phyloP scores from a whole-genome alignment of 306 rosid species.

The Oxytropis ochrocephala region DNA sequence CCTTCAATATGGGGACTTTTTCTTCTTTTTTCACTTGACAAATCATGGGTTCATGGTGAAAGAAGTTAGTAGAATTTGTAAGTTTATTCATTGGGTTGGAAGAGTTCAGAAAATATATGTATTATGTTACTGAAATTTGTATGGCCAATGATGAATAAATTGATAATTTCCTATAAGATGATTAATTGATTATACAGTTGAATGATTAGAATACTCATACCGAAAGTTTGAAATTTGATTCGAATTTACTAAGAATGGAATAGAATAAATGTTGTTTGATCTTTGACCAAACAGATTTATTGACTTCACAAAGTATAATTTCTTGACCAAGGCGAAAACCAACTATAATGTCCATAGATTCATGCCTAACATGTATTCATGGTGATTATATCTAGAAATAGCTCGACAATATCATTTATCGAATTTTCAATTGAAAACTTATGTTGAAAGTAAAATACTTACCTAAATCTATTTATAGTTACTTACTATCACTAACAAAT shows the following conservation, averaged over 20 bases:
- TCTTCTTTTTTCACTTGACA: slow-evolving; percentile 19
- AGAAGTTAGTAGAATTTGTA: slow-evolving; percentile 16
- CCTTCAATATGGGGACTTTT: not conserved
- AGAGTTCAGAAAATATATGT: slow-evolving; percentile 17
- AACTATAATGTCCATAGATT: too few species aligned
- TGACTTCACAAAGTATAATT: too few species aligned
- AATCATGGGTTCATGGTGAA: slow-evolving; percentile 18
- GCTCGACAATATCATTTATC: not conserved
- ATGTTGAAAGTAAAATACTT: too few species aligned
- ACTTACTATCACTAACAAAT: too few species aligned
- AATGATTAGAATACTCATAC: too few species aligned
- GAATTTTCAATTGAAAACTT: not conserved
- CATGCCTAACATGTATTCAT: not conserved
- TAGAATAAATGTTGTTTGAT: too few species aligned
- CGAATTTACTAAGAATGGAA: too few species aligned
- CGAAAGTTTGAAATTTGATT: too few species aligned
- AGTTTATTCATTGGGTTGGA: not conserved
- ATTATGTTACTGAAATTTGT: slow-evolving; percentile 10
- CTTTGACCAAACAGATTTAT: too few species aligned
- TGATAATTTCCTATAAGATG: not conserved
- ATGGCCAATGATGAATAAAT: not conserved
- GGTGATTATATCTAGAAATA: not conserved
- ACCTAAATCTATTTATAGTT: too few species aligned
- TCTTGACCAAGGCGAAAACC: too few species aligned
- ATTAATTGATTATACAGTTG: too few species aligned